Evolutionary conservation across 1,284 basidiomycete species (phyloP).

Genomic region (Salmacisia buchloeana): DNA sequence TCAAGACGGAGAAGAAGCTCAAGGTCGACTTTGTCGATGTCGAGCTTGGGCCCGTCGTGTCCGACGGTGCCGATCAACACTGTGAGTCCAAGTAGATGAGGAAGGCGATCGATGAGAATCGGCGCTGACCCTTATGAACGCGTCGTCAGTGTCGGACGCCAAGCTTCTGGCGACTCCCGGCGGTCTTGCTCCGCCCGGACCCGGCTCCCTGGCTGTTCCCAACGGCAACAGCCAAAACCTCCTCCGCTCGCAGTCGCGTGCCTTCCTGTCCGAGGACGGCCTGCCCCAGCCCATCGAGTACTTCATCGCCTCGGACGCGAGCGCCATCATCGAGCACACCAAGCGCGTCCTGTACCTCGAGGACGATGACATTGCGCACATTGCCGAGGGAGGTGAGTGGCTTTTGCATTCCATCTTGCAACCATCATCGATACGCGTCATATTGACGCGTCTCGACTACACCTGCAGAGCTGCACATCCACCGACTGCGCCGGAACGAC

Average conservation of each 20-base stretch:
- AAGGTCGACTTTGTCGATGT: constrained; percentile 99
- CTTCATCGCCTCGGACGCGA: constrained; percentile 96
- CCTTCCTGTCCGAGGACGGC: constrained; percentile 97
- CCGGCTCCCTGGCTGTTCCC: constrained; percentile 45
- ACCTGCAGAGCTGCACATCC: constrained; percentile 79
- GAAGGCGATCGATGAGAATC: constrained; percentile 53
- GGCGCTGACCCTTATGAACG: constrained; percentile 65
- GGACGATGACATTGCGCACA: constrained; percentile 98
- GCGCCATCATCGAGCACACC: constrained; percentile 96
- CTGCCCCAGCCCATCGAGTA: constrained; percentile 98
- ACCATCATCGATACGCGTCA: constrained; percentile 8
- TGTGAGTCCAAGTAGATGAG: not conserved
- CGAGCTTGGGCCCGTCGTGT: constrained; percentile 55
- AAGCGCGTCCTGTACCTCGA: constrained; percentile 98
- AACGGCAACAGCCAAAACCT: constrained; percentile 60
- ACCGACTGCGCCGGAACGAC: constrained; percentile 85
- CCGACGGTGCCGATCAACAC: constrained; percentile 17
- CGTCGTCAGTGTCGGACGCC: constrained; percentile 29
- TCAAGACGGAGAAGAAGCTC: constrained; percentile 99
- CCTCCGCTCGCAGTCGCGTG: constrained; percentile 88
- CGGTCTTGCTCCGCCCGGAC: constrained; percentile 23
- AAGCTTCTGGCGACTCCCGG: constrained; percentile 67
- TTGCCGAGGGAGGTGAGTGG: constrained; percentile 67
- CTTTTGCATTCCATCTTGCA: not conserved
- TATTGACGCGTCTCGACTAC: not conserved